Evolutionary conservation across 306 rosid species (phyloP).

Genomic region (Corylus americana): DNA sequence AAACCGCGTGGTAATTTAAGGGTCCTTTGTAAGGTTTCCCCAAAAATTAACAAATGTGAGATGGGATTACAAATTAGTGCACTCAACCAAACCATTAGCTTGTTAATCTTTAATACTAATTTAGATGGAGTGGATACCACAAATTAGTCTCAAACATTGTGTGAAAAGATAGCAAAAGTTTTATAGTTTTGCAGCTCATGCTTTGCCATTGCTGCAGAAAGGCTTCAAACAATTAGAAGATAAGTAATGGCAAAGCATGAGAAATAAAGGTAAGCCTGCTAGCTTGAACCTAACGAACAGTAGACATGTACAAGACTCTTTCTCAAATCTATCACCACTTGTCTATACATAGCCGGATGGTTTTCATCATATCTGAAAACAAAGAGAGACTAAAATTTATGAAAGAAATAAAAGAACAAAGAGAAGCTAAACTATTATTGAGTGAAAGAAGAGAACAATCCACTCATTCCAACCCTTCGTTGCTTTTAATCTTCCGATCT

Average conservation of each 20-base stretch:
- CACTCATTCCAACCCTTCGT: neutral
- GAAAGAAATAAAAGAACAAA: neutral
- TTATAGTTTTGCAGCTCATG: too few relatives aligned
- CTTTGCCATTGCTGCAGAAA: too few relatives aligned
- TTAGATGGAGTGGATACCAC: too few relatives aligned
- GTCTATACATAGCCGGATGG: slow-evolving; percentile 26
- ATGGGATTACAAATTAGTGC: too few relatives aligned
- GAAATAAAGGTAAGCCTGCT: slow-evolving; percentile 6
- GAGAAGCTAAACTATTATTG: neutral
- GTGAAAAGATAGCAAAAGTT: too few relatives aligned
- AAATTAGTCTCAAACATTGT: too few relatives aligned
- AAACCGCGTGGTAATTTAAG: too few relatives aligned
- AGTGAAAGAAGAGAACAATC: neutral
- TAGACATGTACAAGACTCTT: slow-evolving; percentile 10
- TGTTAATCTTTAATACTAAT: too few relatives aligned
- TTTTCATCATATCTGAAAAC: neutral
- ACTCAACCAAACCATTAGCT: too few relatives aligned
- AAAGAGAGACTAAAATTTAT: slow-evolving; percentile 2
- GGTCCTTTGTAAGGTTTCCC: too few relatives aligned
- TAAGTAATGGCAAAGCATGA: slow-evolving; percentile 1
- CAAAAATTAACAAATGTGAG: too few relatives aligned
- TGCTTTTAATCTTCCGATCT: slow-evolving; percentile 3
- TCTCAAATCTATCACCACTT: slow-evolving; percentile 15
- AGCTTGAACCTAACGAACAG: slow-evolving; percentile 3
- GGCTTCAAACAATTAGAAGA: neutral